Evolutionary conservation across 345 rosid genomes (phyloP).

Genomic region (Aurinia saxatilis): DNA sequence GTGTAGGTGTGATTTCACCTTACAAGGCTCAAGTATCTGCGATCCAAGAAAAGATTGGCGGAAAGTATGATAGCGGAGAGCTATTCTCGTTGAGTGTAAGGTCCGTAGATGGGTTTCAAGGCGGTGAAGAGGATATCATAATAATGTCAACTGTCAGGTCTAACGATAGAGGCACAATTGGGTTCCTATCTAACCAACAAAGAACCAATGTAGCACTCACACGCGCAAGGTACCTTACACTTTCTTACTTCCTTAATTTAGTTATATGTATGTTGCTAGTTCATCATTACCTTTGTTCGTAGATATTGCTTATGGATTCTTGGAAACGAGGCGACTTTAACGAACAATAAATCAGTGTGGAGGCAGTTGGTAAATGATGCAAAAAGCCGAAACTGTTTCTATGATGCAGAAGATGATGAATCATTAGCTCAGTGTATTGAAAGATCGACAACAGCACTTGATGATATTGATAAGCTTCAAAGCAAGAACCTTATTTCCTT

Average conservation of each 20-base stretch:
- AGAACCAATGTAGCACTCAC: slow-evolving; percentile 40
- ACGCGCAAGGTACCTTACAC: slow-evolving; percentile 32
- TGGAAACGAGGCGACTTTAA: slow-evolving; percentile 37
- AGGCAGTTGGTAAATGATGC: slow-evolving; percentile 30
- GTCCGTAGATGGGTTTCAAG: slow-evolving; percentile 50
- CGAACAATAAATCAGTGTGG: slow-evolving; percentile 33
- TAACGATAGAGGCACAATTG: slow-evolving; percentile 31
- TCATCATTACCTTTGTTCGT: background rate
- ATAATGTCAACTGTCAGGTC: slow-evolving; percentile 48
- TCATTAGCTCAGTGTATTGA: slow-evolving; percentile 22
- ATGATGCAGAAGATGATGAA: slow-evolving; percentile 32
- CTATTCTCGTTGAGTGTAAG: slow-evolving; percentile 30
- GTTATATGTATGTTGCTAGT: background rate
- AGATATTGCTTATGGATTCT: slow-evolving; percentile 45
- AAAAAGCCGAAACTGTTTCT: slow-evolving; percentile 26
- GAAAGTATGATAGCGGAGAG: background rate
- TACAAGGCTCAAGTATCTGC: slow-evolving; percentile 47
- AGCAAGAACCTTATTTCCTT: slow-evolving; percentile 17
- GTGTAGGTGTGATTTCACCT: slow-evolving; percentile 46
- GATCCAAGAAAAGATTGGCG: slow-evolving; percentile 35
- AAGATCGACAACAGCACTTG: slow-evolving; percentile 20
- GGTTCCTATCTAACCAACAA: slow-evolving; percentile 34
- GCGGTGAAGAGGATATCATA: slow-evolving; percentile 44
- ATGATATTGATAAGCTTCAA: slow-evolving; percentile 18
- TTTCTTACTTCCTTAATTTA: background rate